These are phyloP conservation scores for Sanghuangporus baumii DNA, from an alignment of 1,284 basidiomycete genomes.

Conservation along the genomic window DNA sequence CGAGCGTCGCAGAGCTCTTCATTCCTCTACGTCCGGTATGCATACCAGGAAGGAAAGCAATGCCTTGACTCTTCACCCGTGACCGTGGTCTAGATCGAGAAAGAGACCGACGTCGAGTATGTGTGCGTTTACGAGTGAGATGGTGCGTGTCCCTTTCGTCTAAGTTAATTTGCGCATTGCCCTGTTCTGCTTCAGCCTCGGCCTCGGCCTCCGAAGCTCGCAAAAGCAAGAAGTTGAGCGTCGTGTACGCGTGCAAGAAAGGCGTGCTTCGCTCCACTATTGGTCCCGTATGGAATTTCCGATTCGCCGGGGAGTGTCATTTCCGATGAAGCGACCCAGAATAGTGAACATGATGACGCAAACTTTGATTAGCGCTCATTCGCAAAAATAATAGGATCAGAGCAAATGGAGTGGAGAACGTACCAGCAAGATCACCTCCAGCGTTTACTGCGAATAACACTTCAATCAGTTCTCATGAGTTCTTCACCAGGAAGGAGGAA, in stretches of 20 bases:
- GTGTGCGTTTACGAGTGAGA: neutral
- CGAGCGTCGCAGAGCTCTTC: conserved; percentile 47
- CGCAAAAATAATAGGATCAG: neutral
- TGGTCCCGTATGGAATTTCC: neutral
- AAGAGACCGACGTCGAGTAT: conserved; percentile 31
- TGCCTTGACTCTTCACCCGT: conserved; percentile 37
- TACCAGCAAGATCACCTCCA: conserved; percentile 29
- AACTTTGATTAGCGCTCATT: neutral
- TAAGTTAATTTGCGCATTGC: conserved; percentile 28
- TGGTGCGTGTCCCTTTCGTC: conserved; percentile 29
- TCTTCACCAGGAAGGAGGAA: neutral
- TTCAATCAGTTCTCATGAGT: neutral
- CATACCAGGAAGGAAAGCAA: conserved; percentile 34
- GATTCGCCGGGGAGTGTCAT: neutral
- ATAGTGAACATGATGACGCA: neutral
- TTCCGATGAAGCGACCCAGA: neutral
- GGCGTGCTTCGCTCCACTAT: conserved; percentile 68
- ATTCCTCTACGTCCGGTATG: conserved; percentile 43
- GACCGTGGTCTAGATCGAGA: conserved; percentile 45
- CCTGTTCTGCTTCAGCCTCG: conserved; percentile 29
- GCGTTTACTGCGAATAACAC: conserved; percentile 27
- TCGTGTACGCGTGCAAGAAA: conserved; percentile 70
- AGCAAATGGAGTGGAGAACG: conserved; percentile 14
- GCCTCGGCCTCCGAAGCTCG: conserved; percentile 54
- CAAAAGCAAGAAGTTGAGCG: conserved; percentile 70